Base-by-base conservation (phyloP, 345 rosid species). In the Rhizophora mangle region DNA sequence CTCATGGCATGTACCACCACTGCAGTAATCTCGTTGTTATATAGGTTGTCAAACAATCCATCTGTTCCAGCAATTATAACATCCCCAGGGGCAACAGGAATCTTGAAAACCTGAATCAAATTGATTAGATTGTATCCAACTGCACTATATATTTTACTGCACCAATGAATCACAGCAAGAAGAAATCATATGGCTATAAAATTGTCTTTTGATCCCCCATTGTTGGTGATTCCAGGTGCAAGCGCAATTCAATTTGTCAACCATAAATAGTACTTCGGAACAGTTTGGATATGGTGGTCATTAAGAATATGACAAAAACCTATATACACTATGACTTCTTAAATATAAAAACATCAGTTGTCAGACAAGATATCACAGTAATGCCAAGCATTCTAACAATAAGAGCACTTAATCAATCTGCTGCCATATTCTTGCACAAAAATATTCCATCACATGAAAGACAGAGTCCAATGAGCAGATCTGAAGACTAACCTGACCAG, bases 1-100 rank as follows among this genome's bases (percentile, higher is more conserved):
- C 99, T 95, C 60, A 85, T 74, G 1, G 99, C 96, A 67, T 95
- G 99, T 70, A 95, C 97, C 63, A 90, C 98, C 39, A 95, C 86
- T 0, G 99, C 98, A 36, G 96, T 95, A 65, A 95, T 95, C 83
- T 95, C 99, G 68, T 87, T 95, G 83, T 88, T 90, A 83, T 95
- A 95, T 74, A 95, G 72, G 80, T 95, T 95, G 78, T 95, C 99
- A 56, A 95, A 95, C 57, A 95, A 79, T 19, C 99, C 99, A 83
- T 95, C 99, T 4, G 98, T 92, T 69, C 99, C 99, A 36, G 96
- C 85, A 67, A 95, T 80, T 65, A 92, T 80, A 34, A 88, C 96
- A 66, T 95, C 99, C 72, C 99, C 97, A 1, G 91, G 98, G 75
- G 96, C 93, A 68, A 92, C 93, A 68, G 91, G 78, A 53, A 95